These are phyloP conservation scores for Trichoderma oligosporum DNA, from an alignment of 2,329 filamentous ascomycete species.

Conservation along the genomic window DNA sequence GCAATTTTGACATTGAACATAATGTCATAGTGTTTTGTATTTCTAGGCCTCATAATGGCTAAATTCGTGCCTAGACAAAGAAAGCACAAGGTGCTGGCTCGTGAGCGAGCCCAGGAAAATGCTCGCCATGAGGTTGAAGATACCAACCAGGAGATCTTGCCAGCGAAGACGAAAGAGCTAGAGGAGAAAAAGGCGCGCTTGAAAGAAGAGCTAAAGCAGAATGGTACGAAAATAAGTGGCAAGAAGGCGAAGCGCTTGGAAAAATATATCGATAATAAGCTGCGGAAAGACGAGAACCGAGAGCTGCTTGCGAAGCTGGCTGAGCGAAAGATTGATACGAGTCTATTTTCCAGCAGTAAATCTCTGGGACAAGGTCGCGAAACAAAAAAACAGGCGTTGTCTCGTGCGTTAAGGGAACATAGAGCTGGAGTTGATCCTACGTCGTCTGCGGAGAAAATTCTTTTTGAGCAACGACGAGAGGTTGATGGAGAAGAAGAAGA, in stretches of 20 bases:
- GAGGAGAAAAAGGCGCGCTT: constrained; percentile 54
- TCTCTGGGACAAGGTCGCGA: constrained; percentile 69
- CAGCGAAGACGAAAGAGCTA: constrained; percentile 45
- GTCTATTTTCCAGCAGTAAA: constrained; percentile 71
- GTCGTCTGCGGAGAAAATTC: constrained; percentile 50
- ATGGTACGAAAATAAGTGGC: constrained; percentile 54
- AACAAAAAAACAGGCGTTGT: constrained; percentile 66
- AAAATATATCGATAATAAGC: constrained; percentile 79
- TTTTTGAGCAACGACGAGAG: constrained; percentile 45
- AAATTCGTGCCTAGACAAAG: constrained; percentile 62
- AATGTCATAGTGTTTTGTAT: constrained; percentile 16
- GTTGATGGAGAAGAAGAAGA: constrained; percentile 30
- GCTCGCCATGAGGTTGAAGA: constrained; percentile 38
- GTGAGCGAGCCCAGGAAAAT: constrained; percentile 50
- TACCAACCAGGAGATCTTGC: constrained; percentile 36
- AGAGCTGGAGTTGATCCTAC: constrained; percentile 58
- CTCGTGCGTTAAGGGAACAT: constrained; percentile 60
- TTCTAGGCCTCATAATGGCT: constrained; percentile 37
- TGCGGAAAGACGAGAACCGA: constrained; percentile 89
- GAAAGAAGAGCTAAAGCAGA: constrained; percentile 50
- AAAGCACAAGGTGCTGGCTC: constrained; percentile 66
- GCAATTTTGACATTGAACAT: constrained; percentile 20
- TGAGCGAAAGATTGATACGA: constrained; percentile 75
- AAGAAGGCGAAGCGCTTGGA: constrained; percentile 65
- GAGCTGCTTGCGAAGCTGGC: constrained; percentile 80